phyloP scores from a whole-genome alignment of 176 grass and related monocot genomes.

The Guadua angustifolia region DNA sequence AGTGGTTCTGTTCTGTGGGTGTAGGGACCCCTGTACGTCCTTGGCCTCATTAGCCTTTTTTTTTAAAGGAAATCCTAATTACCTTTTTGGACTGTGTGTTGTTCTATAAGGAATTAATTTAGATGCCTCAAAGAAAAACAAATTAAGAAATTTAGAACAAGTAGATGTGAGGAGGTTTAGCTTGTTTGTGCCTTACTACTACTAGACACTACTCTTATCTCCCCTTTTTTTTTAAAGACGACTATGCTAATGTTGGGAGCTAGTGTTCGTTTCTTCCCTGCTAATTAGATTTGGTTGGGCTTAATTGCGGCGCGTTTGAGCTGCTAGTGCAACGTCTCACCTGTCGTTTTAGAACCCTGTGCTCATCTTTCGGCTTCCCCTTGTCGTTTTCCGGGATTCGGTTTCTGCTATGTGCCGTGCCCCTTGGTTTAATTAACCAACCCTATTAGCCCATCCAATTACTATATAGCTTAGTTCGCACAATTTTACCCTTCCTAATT shows the following conservation, averaged over 20 bases:
- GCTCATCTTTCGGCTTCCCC: constrained; percentile 24
- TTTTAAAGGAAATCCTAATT: no score
- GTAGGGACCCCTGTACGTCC: not conserved
- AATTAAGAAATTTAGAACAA: not conserved
- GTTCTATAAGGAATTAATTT: not conserved
- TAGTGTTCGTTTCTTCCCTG: not conserved
- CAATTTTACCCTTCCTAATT: not conserved
- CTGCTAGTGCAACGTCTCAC: not conserved
- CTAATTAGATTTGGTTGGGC: constrained; percentile 27
- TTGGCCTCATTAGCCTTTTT: not conserved
- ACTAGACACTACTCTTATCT: not conserved
- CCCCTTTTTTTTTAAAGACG: not conserved
- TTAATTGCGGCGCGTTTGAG: constrained; percentile 37
- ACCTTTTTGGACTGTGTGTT: not conserved
- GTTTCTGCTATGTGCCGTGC: constrained; percentile 26
- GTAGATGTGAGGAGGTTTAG: not conserved
- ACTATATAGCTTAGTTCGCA: not conserved
- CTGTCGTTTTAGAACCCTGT: constrained; percentile 18
- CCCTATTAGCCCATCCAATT: not conserved
- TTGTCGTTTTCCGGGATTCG: constrained; percentile 28
- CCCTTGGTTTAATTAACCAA: not conserved
- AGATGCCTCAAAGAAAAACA: not conserved
- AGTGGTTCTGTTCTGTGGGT: not conserved
- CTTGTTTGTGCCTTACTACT: not conserved
- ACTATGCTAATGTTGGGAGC: not conserved